Conservation (phyloP, 305 asterid species). For the Rubia tinctorum region DNA sequence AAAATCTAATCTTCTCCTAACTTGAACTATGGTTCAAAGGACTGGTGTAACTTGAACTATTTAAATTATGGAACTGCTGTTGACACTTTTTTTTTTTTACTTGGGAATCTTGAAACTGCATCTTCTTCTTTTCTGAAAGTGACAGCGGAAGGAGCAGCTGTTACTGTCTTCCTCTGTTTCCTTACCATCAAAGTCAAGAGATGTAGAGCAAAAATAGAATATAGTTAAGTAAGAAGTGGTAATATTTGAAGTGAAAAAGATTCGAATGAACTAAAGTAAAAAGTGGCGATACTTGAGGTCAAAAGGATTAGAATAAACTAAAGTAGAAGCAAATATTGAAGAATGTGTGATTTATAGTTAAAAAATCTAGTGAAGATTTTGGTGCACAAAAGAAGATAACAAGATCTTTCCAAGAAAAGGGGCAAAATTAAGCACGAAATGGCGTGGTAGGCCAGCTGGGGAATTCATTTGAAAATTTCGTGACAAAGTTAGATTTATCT, state of each 20-base stretch:
- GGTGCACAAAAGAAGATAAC: conserved; percentile 8
- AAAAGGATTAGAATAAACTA: neutral
- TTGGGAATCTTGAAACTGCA: conserved; percentile 1
- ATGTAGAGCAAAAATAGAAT: neutral
- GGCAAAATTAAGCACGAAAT: neutral
- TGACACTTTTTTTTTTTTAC: neutral
- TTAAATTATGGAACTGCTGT: neutral
- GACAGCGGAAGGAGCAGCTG: neutral
- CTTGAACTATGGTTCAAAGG: no score
- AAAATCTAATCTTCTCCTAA: neutral
- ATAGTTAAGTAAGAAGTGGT: neutral
- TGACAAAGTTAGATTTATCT: conserved; percentile 11
- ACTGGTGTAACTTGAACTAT: no score
- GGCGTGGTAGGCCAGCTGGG: conserved; percentile 1
- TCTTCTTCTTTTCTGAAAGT: neutral
- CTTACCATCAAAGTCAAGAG: neutral
- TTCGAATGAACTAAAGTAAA: neutral
- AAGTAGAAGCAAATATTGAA: neutral
- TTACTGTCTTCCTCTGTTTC: neutral
- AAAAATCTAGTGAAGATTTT: neutral
- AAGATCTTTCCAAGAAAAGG: conserved; percentile 3
- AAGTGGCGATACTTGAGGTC: neutral
- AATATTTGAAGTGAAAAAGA: no score
- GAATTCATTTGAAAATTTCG: neutral
- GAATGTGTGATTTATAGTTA: neutral